Evolutionary conservation across 768 basidiomycete genomes (phyloP), one percentile per base, ranked within the genome.

Genomic region (Tricholoma terreum): DNA sequence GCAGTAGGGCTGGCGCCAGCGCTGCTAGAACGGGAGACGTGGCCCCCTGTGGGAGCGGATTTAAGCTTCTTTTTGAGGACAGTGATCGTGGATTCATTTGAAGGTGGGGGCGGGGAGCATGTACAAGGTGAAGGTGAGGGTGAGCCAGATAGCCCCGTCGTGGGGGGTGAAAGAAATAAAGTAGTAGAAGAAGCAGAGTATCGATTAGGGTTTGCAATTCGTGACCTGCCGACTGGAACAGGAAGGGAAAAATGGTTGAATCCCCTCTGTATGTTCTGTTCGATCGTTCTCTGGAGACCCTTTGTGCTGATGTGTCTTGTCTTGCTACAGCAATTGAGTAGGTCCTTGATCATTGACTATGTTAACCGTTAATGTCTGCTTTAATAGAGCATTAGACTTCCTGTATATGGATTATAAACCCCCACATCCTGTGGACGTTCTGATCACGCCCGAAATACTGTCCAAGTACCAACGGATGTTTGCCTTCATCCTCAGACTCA

Each of bases 351-450:
- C 19, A 19, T 36, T 48, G 5, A 43, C 42, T 6, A 11, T 38
- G 36, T 19, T 55, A 7, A 42, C 53, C 58, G 10, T 10, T n/a
- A 10, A 31, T 31, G n/a, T 27, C n/a, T 30, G 8, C 30, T 27
- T 62, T 52, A 17, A 5, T 61, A 92, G 90, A 68, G 92, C 94
- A 6, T 69, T 96, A 42, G 94, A 95, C 68, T 96, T 95, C 67
- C 73, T 96, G 12, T 92, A 91, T 66, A 85, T 96, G 76, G 85
- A 93, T 61, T 96, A 96, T 70, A 89, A 89, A 63, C 87, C 91
- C n/a, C 91, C 92, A 1, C 78, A 78, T n/a, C 83, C 92, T 0
- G 73, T 96, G 36, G 83, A 85, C 46, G 78, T 86, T 10, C 67
- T 96, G 9, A 87, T 96, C 31, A 84, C 90, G 2, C 75, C 82